Base-by-base conservation (phyloP, 1,139 yeast species). In the Yamadazyma buinensis region DNA sequence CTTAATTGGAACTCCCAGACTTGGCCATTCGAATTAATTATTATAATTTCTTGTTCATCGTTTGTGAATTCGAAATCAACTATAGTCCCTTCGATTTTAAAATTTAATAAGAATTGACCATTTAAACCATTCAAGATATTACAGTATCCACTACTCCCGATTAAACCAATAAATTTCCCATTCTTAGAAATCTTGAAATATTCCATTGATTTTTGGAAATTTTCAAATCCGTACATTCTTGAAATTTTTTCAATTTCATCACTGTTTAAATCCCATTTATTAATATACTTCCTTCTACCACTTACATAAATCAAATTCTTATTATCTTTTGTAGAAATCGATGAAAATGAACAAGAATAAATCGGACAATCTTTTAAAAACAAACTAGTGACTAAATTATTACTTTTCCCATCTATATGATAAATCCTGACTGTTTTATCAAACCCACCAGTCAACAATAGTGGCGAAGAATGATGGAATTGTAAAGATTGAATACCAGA, bases 231-330 rank as follows among this genome's bases (percentile, higher is more conserved):
- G 53, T 90, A 92, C 72, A 92, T 66, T 59, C 97, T 76, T 34
- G 87, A 77, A 32, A 92, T 77, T 58, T 90, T 92, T 44, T 87
- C 95, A 28, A 88, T 80, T 14, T 65, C 67, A n/a, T 90, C 88
- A 10, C 73, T 66, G 34, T 75, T 75, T 37, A 92, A 68, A 57
- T 88, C 92, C 95, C 97, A 90, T 37, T 87, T 80, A 59, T 84
- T 86, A 85, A 92, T 80, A 55, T 83, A 90, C 40, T 86, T 75
- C 64, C 98, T 79, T 64, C 97, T 78, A 40, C 98, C 98, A 40
- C 85, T 95, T 2, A 95, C 87, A 54, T 77, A 82, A 3, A 92
- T 77, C 45, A 62, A 41, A 38, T 57, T 62, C 30, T 75, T 70
- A 38, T 66, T 67, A 43, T 74, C 77, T 43, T 64, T 66, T 4